Conservation (phyloP, 2,329 filamentous ascomycete genomes). For the Neophaeococcomyces mojaviensis region DNA sequence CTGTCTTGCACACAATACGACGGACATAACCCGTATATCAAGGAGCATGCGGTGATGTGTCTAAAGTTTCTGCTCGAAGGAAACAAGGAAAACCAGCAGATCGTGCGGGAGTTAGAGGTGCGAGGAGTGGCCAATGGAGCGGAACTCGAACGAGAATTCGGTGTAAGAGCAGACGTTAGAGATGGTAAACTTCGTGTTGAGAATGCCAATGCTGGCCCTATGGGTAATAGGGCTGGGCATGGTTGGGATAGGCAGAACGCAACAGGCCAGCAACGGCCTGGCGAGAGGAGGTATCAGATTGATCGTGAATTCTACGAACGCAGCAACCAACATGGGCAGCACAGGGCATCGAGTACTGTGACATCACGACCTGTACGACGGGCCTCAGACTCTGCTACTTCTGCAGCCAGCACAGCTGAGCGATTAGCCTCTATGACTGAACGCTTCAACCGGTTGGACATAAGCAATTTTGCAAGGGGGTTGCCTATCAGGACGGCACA, state of each 20-base stretch:
- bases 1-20: slow-evolving; percentile 87
- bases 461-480: slow-evolving; percentile 4
- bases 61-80: slow-evolving; percentile 62
- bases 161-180: slow-evolving; percentile 37
- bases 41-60: slow-evolving; percentile 81
- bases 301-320: not conserved
- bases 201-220: not conserved
- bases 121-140: slow-evolving; percentile 31
- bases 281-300: not conserved
- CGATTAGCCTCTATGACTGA: slow-evolving; percentile 5
- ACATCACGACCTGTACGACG: slow-evolving; percentile 2
- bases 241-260: not conserved
- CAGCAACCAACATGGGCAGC: not conserved
- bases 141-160: slow-evolving; percentile 20
- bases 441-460: slow-evolving; percentile 6
- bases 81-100: slow-evolving; percentile 45
- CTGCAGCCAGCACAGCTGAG: slow-evolving; percentile 1
- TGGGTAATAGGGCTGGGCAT: no score
- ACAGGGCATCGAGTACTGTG: not conserved
- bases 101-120: slow-evolving; percentile 43
- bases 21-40: slow-evolving; percentile 87
- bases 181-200: slow-evolving; percentile 29
- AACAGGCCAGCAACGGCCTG: not conserved
- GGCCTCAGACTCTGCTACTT: not conserved
- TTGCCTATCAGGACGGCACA: slow-evolving; percentile 1